Conservation (phyloP, 805 yeast species). For the Middelhovenomyces tepae region DNA sequence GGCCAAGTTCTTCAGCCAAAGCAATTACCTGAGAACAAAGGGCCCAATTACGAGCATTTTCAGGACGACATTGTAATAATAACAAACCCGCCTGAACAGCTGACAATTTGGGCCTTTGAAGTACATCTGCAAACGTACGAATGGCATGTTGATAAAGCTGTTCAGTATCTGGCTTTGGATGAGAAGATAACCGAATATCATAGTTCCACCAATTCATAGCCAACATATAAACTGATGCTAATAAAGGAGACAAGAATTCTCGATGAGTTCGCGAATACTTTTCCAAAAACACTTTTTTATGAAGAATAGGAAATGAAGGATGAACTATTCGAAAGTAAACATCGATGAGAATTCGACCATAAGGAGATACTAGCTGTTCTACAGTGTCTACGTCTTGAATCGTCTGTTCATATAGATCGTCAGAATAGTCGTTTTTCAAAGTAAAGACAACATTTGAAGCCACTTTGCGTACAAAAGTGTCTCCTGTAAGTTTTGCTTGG, state of each 20-base stretch:
- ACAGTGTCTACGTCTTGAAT: constrained; percentile 75
- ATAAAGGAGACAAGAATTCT: constrained; percentile 81
- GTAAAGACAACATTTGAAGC: constrained; percentile 68
- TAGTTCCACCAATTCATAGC: constrained; percentile 95
- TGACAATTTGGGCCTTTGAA: constrained; percentile 81
- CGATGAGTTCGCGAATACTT: constrained; percentile 85
- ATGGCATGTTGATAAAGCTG: constrained; percentile 62
- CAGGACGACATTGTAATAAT: constrained; percentile 54
- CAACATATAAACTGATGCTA: constrained; percentile 83
- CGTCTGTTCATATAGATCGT: constrained; percentile 56
- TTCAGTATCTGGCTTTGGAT: constrained; percentile 69
- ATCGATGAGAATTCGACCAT: constrained; percentile 61
- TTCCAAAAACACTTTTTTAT: constrained; percentile 84
- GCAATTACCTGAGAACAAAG: constrained; percentile 81
- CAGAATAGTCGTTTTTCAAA: constrained; percentile 64
- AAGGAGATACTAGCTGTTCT: constrained; percentile 83
- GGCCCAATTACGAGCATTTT: constrained; percentile 67
- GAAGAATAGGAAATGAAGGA: constrained; percentile 85
- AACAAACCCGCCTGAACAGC: constrained; percentile 86
- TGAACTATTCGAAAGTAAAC: constrained; percentile 79
- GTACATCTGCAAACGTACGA: constrained; percentile 56
- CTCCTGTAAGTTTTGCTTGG: constrained; percentile 64
- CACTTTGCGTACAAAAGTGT: constrained; percentile 68
- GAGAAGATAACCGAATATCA: constrained; percentile 65
- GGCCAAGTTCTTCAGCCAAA: constrained; percentile 80